phyloP scores from a whole-genome alignment of 2,329 filamentous ascomycete species.

The Pseudonectria buxi region DNA sequence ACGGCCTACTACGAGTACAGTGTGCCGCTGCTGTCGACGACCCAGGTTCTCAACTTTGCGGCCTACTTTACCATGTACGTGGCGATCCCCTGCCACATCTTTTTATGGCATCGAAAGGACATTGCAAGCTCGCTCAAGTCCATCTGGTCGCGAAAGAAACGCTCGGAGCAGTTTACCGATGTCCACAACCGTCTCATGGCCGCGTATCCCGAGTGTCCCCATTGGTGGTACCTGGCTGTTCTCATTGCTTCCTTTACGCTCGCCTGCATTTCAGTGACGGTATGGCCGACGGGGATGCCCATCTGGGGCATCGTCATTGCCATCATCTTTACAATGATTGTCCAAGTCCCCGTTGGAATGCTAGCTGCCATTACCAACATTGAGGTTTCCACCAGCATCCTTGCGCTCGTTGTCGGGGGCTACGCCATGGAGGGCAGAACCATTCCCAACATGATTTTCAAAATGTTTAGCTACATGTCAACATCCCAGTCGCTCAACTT shows the following conservation, averaged over 20 bases:
- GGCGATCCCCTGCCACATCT: conserved; percentile 23
- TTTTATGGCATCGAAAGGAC: conserved; percentile 26
- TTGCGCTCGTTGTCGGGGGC: conserved; percentile 60
- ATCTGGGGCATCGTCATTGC: conserved; percentile 46
- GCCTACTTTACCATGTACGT: conserved; percentile 24
- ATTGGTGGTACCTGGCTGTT: conserved; percentile 48
- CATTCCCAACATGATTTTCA: conserved; percentile 66
- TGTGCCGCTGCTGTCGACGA: conserved; percentile 44
- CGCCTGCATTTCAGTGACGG: conserved; percentile 28
- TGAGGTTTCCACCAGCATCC: conserved; percentile 54
- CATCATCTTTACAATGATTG: conserved; percentile 42
- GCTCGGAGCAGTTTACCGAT: conserved; percentile 32
- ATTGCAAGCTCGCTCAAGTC: conserved; percentile 20
- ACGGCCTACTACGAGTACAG: conserved; percentile 44
- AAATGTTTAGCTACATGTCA: conserved; percentile 58
- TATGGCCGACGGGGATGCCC: conserved; percentile 44
- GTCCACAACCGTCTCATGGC: conserved; percentile 28
- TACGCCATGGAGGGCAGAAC: conserved; percentile 60
- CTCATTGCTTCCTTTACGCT: conserved; percentile 40
- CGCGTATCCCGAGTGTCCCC: conserved; percentile 37
- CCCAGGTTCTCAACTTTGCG: conserved; percentile 32
- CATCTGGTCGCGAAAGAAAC: conserved; percentile 17
- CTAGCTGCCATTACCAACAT: conserved; percentile 50
- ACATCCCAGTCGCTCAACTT: conserved; percentile 56
- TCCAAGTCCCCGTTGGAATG: conserved; percentile 50